Percentiles rank a stretch among this genome's conserved stretches.
These are phyloP conservation scores for Pulveroboletus sp. DNA, from an alignment of 768 basidiomycete genomes.

Conservation along the genomic window DNA sequence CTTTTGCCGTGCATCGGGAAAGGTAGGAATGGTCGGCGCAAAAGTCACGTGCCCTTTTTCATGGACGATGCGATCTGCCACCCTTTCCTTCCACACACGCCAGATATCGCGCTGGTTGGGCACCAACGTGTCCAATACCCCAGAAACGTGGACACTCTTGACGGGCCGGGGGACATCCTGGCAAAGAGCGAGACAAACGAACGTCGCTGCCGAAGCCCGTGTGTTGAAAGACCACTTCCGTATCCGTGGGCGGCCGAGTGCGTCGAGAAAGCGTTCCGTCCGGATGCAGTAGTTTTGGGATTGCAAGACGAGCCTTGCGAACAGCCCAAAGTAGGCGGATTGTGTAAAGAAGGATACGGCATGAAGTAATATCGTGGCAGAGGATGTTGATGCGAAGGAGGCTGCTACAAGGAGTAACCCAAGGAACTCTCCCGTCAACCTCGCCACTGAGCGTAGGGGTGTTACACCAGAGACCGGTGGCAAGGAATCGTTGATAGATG, in stretches of 20 bases:
- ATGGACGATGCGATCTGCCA: slow-evolving; percentile 16
- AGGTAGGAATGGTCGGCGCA: slow-evolving; percentile 14
- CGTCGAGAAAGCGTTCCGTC: slow-evolving; percentile 7
- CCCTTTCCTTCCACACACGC: slow-evolving; percentile 15
- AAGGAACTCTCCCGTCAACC: slow-evolving; percentile 8
- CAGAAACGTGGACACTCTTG: slow-evolving; percentile 3
- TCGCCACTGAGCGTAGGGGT: slow-evolving; percentile 8
- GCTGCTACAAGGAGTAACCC: slow-evolving; percentile 8
- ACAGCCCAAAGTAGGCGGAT: slow-evolving; percentile 15
- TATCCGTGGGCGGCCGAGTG: slow-evolving; percentile 6
- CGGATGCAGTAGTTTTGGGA: slow-evolving; percentile 18
- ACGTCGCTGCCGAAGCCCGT: slow-evolving; percentile 15
- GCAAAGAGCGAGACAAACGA: slow-evolving; percentile 16
- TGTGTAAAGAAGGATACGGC: slow-evolving; percentile 13
- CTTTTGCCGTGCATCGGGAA: slow-evolving; percentile 9
- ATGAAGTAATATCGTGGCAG: slow-evolving; percentile 4
- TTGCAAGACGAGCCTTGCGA: slow-evolving; percentile 12
- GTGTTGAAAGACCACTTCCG: slow-evolving; percentile 16
- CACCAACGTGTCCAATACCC: slow-evolving; percentile 13
- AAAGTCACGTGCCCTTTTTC: slow-evolving; percentile 8
- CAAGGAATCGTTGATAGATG: slow-evolving; percentile 2
- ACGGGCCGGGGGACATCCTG: slow-evolving; percentile 12
- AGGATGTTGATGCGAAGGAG: slow-evolving; percentile 1
- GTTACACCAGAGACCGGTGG: not conserved
- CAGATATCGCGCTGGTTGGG: slow-evolving; percentile 16